Base-by-base conservation (phyloP, 2,329 filamentous ascomycete genomes). In the Lachnellula willkommii region DNA sequence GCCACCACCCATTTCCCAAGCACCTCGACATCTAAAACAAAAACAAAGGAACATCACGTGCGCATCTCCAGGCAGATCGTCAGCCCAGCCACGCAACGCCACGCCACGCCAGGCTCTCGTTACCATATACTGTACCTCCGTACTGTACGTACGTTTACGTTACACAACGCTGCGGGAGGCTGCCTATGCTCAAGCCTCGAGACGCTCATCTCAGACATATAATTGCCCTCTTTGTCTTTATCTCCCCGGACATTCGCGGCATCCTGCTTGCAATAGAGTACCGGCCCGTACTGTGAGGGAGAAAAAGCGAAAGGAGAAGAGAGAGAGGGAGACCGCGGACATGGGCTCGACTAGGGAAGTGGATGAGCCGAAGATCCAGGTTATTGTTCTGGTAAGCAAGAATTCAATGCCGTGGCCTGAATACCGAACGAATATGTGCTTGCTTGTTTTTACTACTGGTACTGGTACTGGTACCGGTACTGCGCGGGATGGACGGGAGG, bases 381-480 rank as follows among this genome's bases (percentile, higher is more conserved):
- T 57, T 11, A 57, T 57, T 52, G 39, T 57, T 43, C 47, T 57
- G 42, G 55, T 57, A 45, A 39, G 55, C 46, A 32, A 32, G 28
- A 32, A 8, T 32, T 3, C 28, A 32, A 32, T 32, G 28, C 28
- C n/a, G 5, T 6, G 17, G 5, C 20, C 28, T 22, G 47, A 8
- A 28, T 7, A 28, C 26, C 26, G 26, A 28, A 28, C 26, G 26
- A 28, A 28, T 11, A 32, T 32, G 9, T 32, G 28, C 28, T 32
- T 32, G 28, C 9, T 11, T 32, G 9, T 32, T 11, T 32, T 32
- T 9, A 32, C 9, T 12, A 11, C 9, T 32, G 9, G 28, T 32
- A 12, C 28, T 8, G 28, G 28, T 32, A 32, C 28, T 32, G 28
- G 28, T 32, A 12, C 28, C 28, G 28, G 28, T 32, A 32, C 28